Percentiles rank a stretch among this genome's conserved stretches.
These are phyloP conservation scores for Tarenaya hassleriana DNA, from an alignment of 345 rosid genomes.

Conservation along the genomic window DNA sequence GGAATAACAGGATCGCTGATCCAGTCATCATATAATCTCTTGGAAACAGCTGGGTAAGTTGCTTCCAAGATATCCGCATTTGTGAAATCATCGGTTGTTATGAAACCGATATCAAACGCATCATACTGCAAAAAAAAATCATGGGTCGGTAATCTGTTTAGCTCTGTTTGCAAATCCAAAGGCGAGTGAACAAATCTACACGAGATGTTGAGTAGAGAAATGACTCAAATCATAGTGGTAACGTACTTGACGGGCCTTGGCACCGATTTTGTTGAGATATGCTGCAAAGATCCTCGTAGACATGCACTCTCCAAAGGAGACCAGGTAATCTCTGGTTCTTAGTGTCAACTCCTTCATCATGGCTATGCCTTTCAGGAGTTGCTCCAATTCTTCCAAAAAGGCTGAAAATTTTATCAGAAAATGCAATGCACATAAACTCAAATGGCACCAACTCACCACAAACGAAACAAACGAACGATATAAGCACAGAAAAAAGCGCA, in stretches of 20 bases:
- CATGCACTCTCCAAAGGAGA: conserved; percentile 98
- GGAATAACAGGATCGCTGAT: conserved; percentile 79
- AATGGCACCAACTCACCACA: conserved; percentile 16
- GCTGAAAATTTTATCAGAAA: conserved; percentile 35
- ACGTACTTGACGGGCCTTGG: conserved; percentile 85
- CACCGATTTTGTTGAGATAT: conserved; percentile 69
- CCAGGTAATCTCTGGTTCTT: conserved; percentile 77
- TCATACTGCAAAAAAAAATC: conserved; percentile 79
- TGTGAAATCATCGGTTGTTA: conserved; percentile 96
- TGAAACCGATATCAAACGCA: conserved; percentile 91
- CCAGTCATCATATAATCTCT: conserved; percentile 82
- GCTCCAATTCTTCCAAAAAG: conserved; percentile 76
- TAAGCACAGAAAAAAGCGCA: conserved; percentile 5
- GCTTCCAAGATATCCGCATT: conserved; percentile 96
- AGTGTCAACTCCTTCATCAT: conserved; percentile 94
- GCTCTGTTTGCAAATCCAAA: conserved; percentile 7
- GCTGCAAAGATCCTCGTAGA: conserved; percentile 96
- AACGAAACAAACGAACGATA: background rate
- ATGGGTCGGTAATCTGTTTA: conserved; percentile 3
- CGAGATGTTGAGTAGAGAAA: background rate
- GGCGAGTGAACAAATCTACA: conserved; percentile 14
- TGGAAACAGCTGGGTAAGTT: conserved; percentile 93
- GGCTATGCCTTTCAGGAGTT: conserved; percentile 88
- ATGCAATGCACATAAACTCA: conserved; percentile 11
- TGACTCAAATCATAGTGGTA: conserved; percentile 4